Evolutionary conservation across 2,329 filamentous ascomycete species (phyloP).

Genomic region (Aspergillus texensis): DNA sequence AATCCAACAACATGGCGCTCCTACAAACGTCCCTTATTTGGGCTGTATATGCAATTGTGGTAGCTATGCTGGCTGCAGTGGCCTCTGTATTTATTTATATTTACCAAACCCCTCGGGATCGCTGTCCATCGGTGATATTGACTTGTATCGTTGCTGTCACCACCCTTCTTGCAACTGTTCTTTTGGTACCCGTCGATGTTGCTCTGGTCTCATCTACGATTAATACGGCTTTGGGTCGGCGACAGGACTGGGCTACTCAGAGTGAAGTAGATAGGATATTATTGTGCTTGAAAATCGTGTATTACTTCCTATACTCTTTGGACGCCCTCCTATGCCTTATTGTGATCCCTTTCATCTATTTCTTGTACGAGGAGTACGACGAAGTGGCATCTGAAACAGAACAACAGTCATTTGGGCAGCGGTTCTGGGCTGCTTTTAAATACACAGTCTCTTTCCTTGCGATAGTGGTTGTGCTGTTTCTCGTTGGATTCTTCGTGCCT

Average conservation of each 20-base stretch:
- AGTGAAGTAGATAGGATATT: conserved; percentile 77
- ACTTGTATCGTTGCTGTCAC: conserved; percentile 88
- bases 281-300: conserved; percentile 80
- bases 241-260: conserved; percentile 94
- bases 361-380: conserved; percentile 97
- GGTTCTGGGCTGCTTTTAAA: conserved; percentile 82
- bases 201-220: conserved; percentile 90
- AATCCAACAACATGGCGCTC: conserved; percentile 58
- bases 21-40: conserved; percentile 91
- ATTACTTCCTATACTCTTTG: conserved; percentile 89
- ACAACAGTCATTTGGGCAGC: conserved; percentile 68
- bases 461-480: conserved; percentile 74
- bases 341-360: conserved; percentile 93
- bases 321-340: conserved; percentile 88
- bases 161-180: conserved; percentile 83
- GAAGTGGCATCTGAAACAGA: conserved; percentile 83
- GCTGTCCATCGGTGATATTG: conserved; percentile 77
- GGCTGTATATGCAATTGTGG: conserved; percentile 85
- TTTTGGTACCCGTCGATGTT: conserved; percentile 92
- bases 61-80: conserved; percentile 74
- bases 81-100: conserved; percentile 85
- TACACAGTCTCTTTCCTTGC: conserved; percentile 86
- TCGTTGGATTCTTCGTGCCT: conserved; percentile 92
- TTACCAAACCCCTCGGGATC: conserved; percentile 87
- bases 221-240: conserved; percentile 71